Conservation (phyloP, 2,329 filamentous ascomycete species). For the Mycogone perniciosa region DNA sequence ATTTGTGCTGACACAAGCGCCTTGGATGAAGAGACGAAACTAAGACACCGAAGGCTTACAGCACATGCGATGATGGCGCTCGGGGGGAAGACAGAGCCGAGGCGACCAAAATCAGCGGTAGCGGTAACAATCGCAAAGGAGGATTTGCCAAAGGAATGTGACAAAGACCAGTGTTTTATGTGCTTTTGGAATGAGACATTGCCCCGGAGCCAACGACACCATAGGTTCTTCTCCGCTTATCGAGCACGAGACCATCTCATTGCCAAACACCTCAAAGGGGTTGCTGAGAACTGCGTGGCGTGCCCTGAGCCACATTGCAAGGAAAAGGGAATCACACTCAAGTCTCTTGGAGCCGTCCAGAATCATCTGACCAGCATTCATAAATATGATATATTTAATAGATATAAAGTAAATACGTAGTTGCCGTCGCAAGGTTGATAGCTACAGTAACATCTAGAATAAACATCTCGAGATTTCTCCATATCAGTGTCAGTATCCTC, state of each 20-base stretch:
- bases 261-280: background rate
- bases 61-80: background rate
- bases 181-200: background rate
- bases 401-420: background rate
- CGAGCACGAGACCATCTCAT: background rate
- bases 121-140: background rate
- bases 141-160: background rate
- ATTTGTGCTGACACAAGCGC: background rate
- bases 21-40: background rate
- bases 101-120: background rate
- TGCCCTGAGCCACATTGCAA: conserved; percentile 2
- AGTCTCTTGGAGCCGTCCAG: background rate
- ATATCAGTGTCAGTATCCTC: too few relatives aligned
- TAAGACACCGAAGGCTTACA: conserved; percentile 5
- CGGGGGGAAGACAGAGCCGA: background rate
- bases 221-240: conserved; percentile 2
- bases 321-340: background rate
- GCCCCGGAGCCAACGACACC: background rate
- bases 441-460: too few relatives aligned
- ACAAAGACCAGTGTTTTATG: background rate
- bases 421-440: too few relatives aligned
- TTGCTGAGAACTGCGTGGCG: background rate
- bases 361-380: background rate
- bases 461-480: too few relatives aligned
- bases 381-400: background rate